Evolutionary conservation across 768 basidiomycete species (phyloP).

Genomic region (Mrakia hoshinonis): DNA sequence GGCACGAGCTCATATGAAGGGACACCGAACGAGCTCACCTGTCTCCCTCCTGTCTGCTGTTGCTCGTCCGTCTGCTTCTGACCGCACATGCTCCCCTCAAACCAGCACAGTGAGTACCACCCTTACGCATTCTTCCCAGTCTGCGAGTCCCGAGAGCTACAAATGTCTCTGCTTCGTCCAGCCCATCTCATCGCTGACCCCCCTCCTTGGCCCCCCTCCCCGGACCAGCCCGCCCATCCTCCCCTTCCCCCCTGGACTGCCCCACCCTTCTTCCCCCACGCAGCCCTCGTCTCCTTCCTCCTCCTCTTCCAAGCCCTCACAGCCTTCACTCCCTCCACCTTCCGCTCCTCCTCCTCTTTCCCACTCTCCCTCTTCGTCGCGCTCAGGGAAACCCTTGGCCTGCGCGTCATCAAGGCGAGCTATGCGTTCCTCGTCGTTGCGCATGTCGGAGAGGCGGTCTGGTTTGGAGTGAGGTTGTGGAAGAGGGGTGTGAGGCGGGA

Average conservation of each 20-base stretch:
- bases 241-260: neutral
- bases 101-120: no score
- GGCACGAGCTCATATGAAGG: no score
- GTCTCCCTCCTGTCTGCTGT: no score
- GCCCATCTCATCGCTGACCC: no score
- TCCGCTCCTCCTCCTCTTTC: neutral
- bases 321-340: neutral
- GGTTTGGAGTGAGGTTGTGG: neutral
- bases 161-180: no score
- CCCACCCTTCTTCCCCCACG: neutral
- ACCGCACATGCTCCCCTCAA: no score
- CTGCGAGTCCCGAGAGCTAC: no score
- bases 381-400: neutral
- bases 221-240: neutral
- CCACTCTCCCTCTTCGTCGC: neutral
- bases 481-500: neutral
- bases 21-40: no score
- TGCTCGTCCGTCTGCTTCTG: no score
- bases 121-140: no score
- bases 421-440: constrained; percentile 18
- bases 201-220: neutral
- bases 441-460: constrained; percentile 1
- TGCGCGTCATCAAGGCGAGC: neutral
- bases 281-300: neutral
- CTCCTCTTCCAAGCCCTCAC: no score